Percentiles rank a stretch among this genome's conserved stretches.
Conservation (phyloP, 192 early-diverging fungal genomes). For the Entomortierella lignicola region DNA sequence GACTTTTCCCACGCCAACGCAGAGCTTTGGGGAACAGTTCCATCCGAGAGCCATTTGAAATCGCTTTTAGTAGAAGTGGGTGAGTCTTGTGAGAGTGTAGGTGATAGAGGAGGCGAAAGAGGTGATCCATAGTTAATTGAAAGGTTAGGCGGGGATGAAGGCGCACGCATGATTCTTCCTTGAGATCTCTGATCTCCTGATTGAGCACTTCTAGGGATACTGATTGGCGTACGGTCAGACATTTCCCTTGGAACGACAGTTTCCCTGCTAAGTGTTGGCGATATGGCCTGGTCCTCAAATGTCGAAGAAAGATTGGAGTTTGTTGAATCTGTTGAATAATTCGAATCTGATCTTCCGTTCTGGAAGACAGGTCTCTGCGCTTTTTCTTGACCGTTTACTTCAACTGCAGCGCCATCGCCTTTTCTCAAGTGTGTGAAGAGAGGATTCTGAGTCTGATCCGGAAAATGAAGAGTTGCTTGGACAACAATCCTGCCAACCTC, state of each 20-base stretch:
- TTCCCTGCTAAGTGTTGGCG: not conserved
- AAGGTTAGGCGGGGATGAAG: conserved; percentile 42
- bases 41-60: conserved; percentile 24
- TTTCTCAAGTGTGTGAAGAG: conserved; percentile 42
- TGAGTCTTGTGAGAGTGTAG: conserved; percentile 14
- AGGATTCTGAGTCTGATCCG: conserved; percentile 40
- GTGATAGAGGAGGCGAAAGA: conserved; percentile 33
- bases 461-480: conserved; percentile 39
- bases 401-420: not conserved
- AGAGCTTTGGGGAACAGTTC: conserved; percentile 6
- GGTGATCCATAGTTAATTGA: conserved; percentile 13
- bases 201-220: not conserved
- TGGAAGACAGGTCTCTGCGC: not conserved
- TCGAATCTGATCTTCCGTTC: conserved; percentile 9
- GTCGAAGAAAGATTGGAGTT: conserved; percentile 13
- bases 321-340: conserved; percentile 14
- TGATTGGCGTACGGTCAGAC: conserved; percentile 4
- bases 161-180: conserved; percentile 15
- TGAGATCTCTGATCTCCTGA: not conserved
- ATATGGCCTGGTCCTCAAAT: conserved; percentile 1
- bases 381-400: not conserved
- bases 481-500: conserved; percentile 47
- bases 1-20: conserved; percentile 21
- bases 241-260: not conserved
- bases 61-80: conserved; percentile 6